phyloP scores from a whole-genome alignment of 2,329 filamentous ascomycete species.

The Aspergillus ruber region DNA sequence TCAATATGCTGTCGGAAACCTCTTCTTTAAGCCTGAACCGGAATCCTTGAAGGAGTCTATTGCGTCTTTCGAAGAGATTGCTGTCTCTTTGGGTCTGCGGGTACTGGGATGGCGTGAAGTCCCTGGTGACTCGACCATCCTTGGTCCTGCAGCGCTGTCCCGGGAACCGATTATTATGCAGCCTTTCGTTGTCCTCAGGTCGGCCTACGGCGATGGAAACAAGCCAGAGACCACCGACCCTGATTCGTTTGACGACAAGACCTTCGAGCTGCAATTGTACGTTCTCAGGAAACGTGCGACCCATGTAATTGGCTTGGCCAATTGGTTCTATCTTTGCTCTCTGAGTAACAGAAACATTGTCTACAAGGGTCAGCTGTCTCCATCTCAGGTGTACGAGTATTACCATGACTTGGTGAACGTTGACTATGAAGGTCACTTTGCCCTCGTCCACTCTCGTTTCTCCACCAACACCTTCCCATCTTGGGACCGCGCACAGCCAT shows the following conservation, averaged over 20 bases:
- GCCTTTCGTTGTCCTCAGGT: constrained; percentile 84
- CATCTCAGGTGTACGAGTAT: constrained; percentile 94
- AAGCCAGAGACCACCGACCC: constrained; percentile 72
- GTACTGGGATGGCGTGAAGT: constrained; percentile 96
- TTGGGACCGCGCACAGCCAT: constrained; percentile 93
- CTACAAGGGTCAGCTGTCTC: constrained; percentile 94
- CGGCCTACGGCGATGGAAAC: constrained; percentile 74
- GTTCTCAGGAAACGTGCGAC: constrained; percentile 91
- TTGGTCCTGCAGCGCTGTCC: constrained; percentile 86
- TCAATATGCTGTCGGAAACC: constrained; percentile 93
- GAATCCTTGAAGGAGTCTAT: constrained; percentile 86
- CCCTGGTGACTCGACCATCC: constrained; percentile 83
- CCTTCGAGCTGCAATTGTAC: constrained; percentile 90
- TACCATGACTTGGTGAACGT: constrained; percentile 96
- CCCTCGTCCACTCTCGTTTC: constrained; percentile 92
- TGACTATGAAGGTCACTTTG: constrained; percentile 95
- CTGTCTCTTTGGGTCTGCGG: constrained; percentile 76
- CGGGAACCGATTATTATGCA: constrained; percentile 93
- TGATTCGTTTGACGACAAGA: constrained; percentile 72
- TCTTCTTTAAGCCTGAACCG: constrained; percentile 97
- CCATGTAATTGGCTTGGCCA: constrained; percentile 88
- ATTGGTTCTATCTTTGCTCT: constrained; percentile 98
- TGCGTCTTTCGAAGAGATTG: constrained; percentile 87
- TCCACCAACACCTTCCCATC: constrained; percentile 98
- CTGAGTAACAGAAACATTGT: constrained; percentile 98